Conservation (phyloP, 2,329 filamentous ascomycete species). For the Hirsutella rhossiliensis region DNA sequence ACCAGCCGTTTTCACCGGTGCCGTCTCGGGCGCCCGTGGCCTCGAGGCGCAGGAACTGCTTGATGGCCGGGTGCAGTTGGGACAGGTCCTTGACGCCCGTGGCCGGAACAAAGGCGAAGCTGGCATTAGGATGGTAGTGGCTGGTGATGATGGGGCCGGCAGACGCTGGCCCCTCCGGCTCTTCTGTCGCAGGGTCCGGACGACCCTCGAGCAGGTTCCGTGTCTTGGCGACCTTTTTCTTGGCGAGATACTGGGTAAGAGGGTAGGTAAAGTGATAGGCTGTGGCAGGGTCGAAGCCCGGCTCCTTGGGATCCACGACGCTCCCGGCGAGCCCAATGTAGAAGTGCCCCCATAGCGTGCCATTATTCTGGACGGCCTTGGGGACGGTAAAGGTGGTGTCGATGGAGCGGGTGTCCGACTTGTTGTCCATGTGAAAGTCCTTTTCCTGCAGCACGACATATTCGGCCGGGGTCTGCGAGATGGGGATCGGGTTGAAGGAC, state of each 20-base stretch:
- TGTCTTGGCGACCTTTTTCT: conserved; percentile 82
- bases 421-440: conserved; percentile 68
- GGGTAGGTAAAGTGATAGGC: conserved; percentile 79
- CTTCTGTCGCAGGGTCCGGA: conserved; percentile 24
- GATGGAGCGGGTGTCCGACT: conserved; percentile 63
- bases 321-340: conserved; percentile 70
- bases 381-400: conserved; percentile 72
- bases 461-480: conserved; percentile 53
- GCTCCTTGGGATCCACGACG: conserved; percentile 60
- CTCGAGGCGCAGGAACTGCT: conserved; percentile 71
- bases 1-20: conserved; percentile 84
- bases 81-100: conserved; percentile 57
- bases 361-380: conserved; percentile 73
- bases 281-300: conserved; percentile 59
- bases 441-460: conserved; percentile 69
- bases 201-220: conserved; percentile 65
- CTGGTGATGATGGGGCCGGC: conserved; percentile 62
- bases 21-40: conserved; percentile 69
- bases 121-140: conserved; percentile 94
- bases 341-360: conserved; percentile 90
- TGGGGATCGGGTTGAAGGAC: conserved; percentile 53
- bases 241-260: conserved; percentile 78
- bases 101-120: conserved; percentile 75
- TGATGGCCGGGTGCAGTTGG: conserved; percentile 58
- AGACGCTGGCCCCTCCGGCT: conserved; percentile 39